These are phyloP conservation scores for Pseudogymnoascus sp. DNA, from an alignment of 2,329 filamentous ascomycete species.

Conservation along the genomic window DNA sequence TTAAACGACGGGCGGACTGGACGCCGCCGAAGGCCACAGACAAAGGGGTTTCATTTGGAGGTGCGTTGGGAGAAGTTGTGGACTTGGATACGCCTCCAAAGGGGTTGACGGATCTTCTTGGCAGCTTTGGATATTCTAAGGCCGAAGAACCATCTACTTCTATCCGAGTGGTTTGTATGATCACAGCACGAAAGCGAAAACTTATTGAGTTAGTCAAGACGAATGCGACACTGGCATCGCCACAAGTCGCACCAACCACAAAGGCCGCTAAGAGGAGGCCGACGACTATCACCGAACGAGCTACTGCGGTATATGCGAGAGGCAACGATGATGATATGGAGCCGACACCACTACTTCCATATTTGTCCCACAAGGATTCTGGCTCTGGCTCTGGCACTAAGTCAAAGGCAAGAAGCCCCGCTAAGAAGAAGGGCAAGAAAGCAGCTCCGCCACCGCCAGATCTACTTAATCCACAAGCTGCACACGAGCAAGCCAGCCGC, in stretches of 20 bases:
- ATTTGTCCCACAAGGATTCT: conserved; percentile 33
- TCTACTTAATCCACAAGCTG: conserved; percentile 63
- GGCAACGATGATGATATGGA: conserved; percentile 31
- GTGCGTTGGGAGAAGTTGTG: background rate
- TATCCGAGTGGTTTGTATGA: conserved; percentile 15
- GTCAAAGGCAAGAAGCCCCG: conserved; percentile 22
- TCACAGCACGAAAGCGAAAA: conserved; percentile 48
- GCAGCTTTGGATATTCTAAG: conserved; percentile 36
- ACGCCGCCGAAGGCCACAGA: conserved; percentile 53
- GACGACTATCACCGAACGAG: conserved; percentile 71
- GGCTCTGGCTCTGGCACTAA: conserved; percentile 17
- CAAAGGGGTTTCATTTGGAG: conserved; percentile 15
- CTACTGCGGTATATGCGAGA: conserved; percentile 61
- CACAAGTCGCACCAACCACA: conserved; percentile 37
- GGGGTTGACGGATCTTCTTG: conserved; percentile 28
- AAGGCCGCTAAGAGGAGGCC: conserved; percentile 62
- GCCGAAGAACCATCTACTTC: conserved; percentile 17
- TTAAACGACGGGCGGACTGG: conserved; percentile 56
- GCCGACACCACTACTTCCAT: conserved; percentile 40
- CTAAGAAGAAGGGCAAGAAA: conserved; percentile 34
- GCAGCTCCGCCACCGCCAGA: conserved; percentile 37
- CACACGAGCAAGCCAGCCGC: conserved; percentile 55
- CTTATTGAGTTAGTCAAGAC: conserved; percentile 45
- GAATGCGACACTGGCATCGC: conserved; percentile 23
- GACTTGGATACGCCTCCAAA: conserved; percentile 1